Conservation (phyloP, 805 yeast genomes). For the Sungouiozyma intestinalis region DNA sequence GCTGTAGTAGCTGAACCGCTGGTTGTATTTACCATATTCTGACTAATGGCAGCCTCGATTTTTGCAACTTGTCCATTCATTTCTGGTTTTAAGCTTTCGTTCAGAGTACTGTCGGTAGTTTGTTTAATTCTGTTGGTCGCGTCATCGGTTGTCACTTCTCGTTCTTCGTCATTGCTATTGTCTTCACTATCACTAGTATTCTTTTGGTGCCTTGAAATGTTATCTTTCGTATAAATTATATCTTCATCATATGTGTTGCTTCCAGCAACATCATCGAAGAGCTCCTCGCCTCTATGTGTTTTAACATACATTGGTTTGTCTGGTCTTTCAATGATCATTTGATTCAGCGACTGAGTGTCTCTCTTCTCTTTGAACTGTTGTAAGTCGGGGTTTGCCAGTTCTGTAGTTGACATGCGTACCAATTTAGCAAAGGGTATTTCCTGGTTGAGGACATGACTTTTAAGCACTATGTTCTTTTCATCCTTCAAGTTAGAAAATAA, state of each 20-base stretch:
- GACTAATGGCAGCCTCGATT: neutral
- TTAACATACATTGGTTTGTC: slow-evolving; percentile 57
- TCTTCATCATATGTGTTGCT: slow-evolving; percentile 16
- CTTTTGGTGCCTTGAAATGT: slow-evolving; percentile 5
- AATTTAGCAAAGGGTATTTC: slow-evolving; percentile 46
- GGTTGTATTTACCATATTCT: slow-evolving; percentile 2
- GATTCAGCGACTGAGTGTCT: slow-evolving; percentile 54
- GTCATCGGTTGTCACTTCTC: neutral
- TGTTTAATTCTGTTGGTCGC: neutral
- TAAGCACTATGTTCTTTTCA: slow-evolving; percentile 44
- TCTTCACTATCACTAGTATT: neutral
- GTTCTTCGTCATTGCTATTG: neutral
- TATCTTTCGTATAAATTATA: slow-evolving; percentile 23
- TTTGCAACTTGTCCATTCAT: no score
- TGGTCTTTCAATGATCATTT: slow-evolving; percentile 53
- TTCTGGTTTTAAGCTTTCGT: no score
- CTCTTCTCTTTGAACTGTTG: slow-evolving; percentile 62
- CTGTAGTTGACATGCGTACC: slow-evolving; percentile 58
- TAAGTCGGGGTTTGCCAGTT: slow-evolving; percentile 68
- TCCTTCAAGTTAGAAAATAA: slow-evolving; percentile 50
- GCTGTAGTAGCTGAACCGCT: no score
- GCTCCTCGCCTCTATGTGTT: slow-evolving; percentile 83
- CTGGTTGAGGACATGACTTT: slow-evolving; percentile 46
- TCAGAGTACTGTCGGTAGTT: no score
- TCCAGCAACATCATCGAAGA: slow-evolving; percentile 46